A percentile compares a stretch with the other conserved stretches of the same genome.
Conservation (phyloP, 1,284 basidiomycete genomes). For the Trichosporon coremiiforme region DNA sequence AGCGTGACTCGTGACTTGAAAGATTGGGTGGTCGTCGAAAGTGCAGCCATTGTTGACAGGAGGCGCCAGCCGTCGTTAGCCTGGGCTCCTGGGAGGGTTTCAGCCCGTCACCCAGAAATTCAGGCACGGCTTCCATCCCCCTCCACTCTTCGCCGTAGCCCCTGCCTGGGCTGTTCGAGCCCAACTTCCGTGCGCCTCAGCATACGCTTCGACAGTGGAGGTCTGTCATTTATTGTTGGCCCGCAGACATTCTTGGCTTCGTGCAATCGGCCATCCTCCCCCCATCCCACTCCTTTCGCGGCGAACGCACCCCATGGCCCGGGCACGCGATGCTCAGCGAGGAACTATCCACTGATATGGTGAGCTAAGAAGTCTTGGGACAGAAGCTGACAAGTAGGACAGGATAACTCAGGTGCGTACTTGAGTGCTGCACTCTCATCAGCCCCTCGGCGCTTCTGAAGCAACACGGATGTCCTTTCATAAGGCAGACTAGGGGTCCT, state of each 20-base stretch:
- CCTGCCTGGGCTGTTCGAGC: background rate
- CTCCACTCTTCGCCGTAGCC: no score
- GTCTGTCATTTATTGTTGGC: conserved; percentile 15
- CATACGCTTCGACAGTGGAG: background rate
- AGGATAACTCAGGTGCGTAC: conserved; percentile 52
- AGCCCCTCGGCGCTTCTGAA: background rate
- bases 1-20: background rate
- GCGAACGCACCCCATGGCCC: conserved; percentile 29
- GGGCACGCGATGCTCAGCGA: conserved; percentile 52
- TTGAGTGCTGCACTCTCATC: background rate
- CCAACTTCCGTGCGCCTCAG: background rate
- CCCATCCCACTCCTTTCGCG: conserved; percentile 7
- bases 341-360: conserved; percentile 57
- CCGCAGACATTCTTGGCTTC: background rate
- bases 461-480: no score
- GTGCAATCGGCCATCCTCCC: background rate
- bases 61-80: background rate
- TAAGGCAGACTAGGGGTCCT: no score
- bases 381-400: conserved; percentile 41
- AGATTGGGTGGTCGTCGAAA: background rate
- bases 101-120: background rate
- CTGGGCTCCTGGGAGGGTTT: background rate
- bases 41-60: conserved; percentile 4
- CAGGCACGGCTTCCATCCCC: background rate
- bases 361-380: conserved; percentile 26